These are phyloP conservation scores for Fraxinus greggii DNA, from an alignment of 305 asterid genomes.

Conservation along the genomic window DNA sequence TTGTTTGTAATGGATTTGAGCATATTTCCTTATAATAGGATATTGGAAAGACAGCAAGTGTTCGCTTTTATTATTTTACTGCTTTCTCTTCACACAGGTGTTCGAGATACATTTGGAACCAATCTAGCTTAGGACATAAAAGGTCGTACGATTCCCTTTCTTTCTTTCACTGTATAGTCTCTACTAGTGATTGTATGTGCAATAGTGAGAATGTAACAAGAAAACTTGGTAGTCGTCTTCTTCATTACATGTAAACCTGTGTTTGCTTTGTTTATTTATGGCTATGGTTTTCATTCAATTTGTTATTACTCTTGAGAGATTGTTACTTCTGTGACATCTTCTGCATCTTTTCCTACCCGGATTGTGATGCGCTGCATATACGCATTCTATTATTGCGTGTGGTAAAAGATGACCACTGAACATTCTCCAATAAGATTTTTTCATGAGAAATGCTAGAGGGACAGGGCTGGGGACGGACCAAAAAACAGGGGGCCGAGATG, in stretches of 20 bases:
- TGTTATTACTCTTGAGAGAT: neutral
- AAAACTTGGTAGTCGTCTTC: neutral
- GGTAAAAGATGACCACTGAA: neutral
- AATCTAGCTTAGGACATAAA: neutral
- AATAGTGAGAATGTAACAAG: neutral
- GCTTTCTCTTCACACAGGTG: neutral
- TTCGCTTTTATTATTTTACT: neutral
- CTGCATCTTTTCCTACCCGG: neutral
- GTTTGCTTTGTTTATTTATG: neutral
- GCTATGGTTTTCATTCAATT: neutral
- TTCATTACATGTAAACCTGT: neutral
- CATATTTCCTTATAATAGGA: neutral
- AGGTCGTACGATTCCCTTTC: neutral
- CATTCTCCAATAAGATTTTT: neutral
- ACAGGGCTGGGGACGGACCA: too few relatives aligned
- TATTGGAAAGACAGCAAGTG: neutral
- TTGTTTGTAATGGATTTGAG: conserved; percentile 22
- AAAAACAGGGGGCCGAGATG: too few relatives aligned
- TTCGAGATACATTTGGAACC: neutral
- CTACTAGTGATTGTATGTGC: neutral
- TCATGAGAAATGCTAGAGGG: too few relatives aligned
- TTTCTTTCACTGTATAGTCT: neutral
- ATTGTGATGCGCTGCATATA: neutral
- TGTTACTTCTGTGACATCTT: neutral
- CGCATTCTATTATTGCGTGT: neutral